Base-by-base conservation (phyloP, 805 yeast genomes). In the Komagataella phaffii region DNA sequence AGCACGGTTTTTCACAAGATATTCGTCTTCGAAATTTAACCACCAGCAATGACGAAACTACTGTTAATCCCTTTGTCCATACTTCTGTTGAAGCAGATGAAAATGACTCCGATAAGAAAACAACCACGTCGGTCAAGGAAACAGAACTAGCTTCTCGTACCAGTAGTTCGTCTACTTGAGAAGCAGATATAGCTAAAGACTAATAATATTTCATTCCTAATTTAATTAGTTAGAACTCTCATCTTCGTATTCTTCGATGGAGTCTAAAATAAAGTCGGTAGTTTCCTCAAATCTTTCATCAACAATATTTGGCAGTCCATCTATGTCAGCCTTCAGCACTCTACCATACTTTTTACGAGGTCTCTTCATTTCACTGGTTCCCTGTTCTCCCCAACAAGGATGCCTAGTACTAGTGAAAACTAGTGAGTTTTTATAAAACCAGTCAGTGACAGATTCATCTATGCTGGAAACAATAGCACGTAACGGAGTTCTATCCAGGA, bases 301-400 rank as follows among this genome's bases (percentile, higher is more conserved):
- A 51, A 88, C 75, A 12, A 88, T 79, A 54, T 85, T 85, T 68
- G 80, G 83, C 53, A 90, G 62, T 1, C 91, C 89, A 58, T 85
- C 91, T 23, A 73, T 69, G 47, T 81, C 80, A 5, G 93, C 77
- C 58, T 83, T 80, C 50, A 90, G 66, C 2, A 93, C 96, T 54
- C 96, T 76, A 19, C 99, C 99, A 61, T 82, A 88, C 65, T 89
- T 91, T 65, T 87, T 81, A 62, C 98, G 79, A 44, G 96, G 96
- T 61, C 83, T 77, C 61, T 88, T 88, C 50, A 59, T 58, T 50
- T 59, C 54, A 53, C 59, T 58, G 18, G 65, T 56, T 47, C 62
- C 63, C 24, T 57, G 62, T 43, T 60, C 66, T 24, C 81, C 83
- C 97, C 97, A 91, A 57, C 93, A 85, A 5, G 85, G 72, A 64